phyloP scores from a whole-genome alignment of 1,284 basidiomycete species.

The Malassezia restricta region DNA sequence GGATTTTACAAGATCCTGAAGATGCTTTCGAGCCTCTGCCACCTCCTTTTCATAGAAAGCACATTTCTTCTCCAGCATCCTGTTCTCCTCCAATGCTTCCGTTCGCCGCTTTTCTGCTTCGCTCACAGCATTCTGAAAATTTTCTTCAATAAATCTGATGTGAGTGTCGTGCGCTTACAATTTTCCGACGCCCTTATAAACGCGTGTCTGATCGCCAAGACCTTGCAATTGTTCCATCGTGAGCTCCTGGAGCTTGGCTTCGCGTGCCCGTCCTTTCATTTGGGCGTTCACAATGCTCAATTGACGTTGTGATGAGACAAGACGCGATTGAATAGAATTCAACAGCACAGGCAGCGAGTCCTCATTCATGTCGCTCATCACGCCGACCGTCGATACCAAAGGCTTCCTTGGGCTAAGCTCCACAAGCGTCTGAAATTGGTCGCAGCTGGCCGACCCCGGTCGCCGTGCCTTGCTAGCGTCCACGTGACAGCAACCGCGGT shows the following conservation, averaged over 20 bases:
- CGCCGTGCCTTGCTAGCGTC: too few species aligned
- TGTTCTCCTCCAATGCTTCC: slow-evolving; percentile 10
- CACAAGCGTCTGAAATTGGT: too few species aligned
- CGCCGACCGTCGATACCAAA: background rate
- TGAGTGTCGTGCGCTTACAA: slow-evolving; percentile 7
- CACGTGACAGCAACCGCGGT: too few species aligned
- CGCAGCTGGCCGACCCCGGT: too few species aligned
- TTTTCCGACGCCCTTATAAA: slow-evolving; percentile 16
- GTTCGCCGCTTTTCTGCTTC: slow-evolving; percentile 1
- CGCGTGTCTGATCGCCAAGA: background rate
- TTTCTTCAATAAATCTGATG: slow-evolving; percentile 14
- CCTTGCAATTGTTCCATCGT: slow-evolving; percentile 13
- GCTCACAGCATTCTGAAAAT: background rate
- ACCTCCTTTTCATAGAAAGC: slow-evolving; percentile 16
- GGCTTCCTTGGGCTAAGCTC: too few species aligned
- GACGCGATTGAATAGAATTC: slow-evolving; percentile 9
- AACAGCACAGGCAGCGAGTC: slow-evolving; percentile 13
- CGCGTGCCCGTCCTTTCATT: slow-evolving; percentile 9
- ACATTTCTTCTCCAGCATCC: slow-evolving; percentile 12
- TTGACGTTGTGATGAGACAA: slow-evolving; percentile 12
- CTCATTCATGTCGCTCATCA: background rate
- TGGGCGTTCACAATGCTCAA: slow-evolving; percentile 14
- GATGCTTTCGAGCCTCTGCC: slow-evolving; percentile 13
- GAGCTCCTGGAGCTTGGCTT: slow-evolving; percentile 12
- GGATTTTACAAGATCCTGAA: slow-evolving; percentile 16